These are phyloP conservation scores for Peniophora sp. DNA, from an alignment of 1,284 basidiomycete genomes.

Conservation along the genomic window DNA sequence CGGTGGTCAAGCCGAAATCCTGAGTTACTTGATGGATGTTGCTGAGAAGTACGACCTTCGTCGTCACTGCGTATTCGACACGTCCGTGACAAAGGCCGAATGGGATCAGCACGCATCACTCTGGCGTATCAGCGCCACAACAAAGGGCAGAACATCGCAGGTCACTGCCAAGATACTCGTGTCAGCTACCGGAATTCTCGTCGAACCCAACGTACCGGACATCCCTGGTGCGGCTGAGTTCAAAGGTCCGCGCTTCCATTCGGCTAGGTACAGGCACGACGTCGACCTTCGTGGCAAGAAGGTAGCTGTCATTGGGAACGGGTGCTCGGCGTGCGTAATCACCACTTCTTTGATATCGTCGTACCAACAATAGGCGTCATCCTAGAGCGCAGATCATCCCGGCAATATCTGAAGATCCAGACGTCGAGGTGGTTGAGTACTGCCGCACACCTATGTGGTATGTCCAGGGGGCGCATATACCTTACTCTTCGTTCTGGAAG, in stretches of 20 bases:
- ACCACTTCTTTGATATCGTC: neutral
- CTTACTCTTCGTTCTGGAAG: constrained; percentile 22
- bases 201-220: constrained; percentile 26
- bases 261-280: constrained; percentile 26
- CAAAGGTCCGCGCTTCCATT: constrained; percentile 32
- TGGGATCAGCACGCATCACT: constrained; percentile 29
- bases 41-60: constrained; percentile 16
- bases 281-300: constrained; percentile 25
- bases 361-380: neutral
- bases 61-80: constrained; percentile 20
- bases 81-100: constrained; percentile 25
- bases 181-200: constrained; percentile 35
- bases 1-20: constrained; percentile 23
- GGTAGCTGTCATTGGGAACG: constrained; percentile 35
- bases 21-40: constrained; percentile 21
- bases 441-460: constrained; percentile 39
- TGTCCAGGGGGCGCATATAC: constrained; percentile 21
- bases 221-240: constrained; percentile 33
- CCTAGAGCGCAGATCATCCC: constrained; percentile 38
- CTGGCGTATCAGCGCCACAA: constrained; percentile 26
- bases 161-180: constrained; percentile 27
- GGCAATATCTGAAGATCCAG: constrained; percentile 30
- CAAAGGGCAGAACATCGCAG: constrained; percentile 15
- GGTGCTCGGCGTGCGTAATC: constrained; percentile 21
- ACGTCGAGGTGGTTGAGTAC: constrained; percentile 34